These are phyloP conservation scores for Fusarium succisae DNA, from an alignment of 2,329 filamentous ascomycete genomes.

Conservation along the genomic window DNA sequence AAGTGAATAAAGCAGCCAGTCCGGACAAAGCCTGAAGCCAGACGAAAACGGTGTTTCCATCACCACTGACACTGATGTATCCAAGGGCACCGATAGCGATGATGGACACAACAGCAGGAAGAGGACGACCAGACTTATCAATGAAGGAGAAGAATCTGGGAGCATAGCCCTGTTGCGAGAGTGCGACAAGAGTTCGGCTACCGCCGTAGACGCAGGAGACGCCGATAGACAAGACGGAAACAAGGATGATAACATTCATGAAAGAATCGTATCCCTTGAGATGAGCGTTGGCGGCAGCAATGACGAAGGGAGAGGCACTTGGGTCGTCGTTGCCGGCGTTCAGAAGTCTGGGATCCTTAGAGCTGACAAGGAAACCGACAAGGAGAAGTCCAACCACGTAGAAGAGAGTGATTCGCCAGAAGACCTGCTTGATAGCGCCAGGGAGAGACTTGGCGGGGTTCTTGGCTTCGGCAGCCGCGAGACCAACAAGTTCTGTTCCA, in stretches of 20 bases:
- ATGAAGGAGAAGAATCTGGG: constrained; percentile 66
- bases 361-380: constrained; percentile 60
- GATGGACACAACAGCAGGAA: constrained; percentile 58
- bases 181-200: constrained; percentile 66
- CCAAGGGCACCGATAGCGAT: constrained; percentile 62
- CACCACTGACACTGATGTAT: constrained; percentile 56
- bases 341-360: constrained; percentile 58
- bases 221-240: constrained; percentile 67
- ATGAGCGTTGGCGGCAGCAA: constrained; percentile 64
- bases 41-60: constrained; percentile 64
- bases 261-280: constrained; percentile 62
- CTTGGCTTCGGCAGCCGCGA: constrained; percentile 75
- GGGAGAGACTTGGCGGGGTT: constrained; percentile 80
- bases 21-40: constrained; percentile 75
- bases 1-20: constrained; percentile 72
- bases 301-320: constrained; percentile 63
- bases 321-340: constrained; percentile 54
- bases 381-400: constrained; percentile 64
- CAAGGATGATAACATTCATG: constrained; percentile 68
- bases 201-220: constrained; percentile 68
- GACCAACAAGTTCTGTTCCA: constrained; percentile 78
- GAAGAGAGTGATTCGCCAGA: constrained; percentile 66
- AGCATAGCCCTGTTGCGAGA: constrained; percentile 68
- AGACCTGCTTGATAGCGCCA: constrained; percentile 83
- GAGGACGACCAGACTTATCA: constrained; percentile 65